Percentiles rank a stretch among this genome's conserved stretches.
Conservation (phyloP, 441 rosid species). For the Gossypium gossypioides region DNA sequence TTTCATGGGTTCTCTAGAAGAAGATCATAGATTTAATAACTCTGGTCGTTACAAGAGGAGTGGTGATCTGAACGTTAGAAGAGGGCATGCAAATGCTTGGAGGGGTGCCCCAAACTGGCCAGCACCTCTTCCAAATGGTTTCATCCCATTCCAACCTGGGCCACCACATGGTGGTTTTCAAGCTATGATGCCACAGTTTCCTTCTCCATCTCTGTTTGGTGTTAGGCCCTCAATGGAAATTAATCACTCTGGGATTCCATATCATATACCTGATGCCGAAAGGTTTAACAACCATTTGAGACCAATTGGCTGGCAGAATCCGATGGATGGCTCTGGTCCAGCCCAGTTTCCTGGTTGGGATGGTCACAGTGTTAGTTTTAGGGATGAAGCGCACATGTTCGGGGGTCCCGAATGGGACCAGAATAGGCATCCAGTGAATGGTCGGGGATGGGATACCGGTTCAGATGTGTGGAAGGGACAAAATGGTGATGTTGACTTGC, state of each 20-base stretch:
- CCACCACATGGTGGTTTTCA: conserved; percentile 80
- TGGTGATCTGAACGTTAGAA: conserved; percentile 51
- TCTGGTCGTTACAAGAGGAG: conserved; percentile 57
- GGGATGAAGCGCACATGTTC: conserved; percentile 77
- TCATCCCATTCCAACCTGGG: conserved; percentile 79
- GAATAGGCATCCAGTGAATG: conserved; percentile 49
- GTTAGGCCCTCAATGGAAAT: conserved; percentile 84
- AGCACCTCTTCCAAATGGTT: conserved; percentile 70
- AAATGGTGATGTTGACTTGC: conserved; percentile 61
- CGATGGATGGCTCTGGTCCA: conserved; percentile 71
- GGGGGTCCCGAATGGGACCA: conserved; percentile 82
- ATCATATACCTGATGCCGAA: conserved; percentile 70
- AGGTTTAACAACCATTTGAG: conserved; percentile 77
- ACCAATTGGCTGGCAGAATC: conserved; percentile 87
- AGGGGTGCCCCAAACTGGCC: conserved; percentile 86
- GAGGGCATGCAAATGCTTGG: conserved; percentile 88
- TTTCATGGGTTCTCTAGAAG: conserved; percentile 54
- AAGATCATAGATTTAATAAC: conserved; percentile 44
- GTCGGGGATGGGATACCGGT: conserved; percentile 69
- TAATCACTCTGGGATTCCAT: conserved; percentile 68
- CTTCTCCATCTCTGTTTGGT: conserved; percentile 64
- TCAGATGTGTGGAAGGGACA: conserved; percentile 72
- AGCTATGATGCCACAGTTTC: conserved; percentile 70
- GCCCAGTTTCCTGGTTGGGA: conserved; percentile 90
- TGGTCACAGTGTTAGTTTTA: conserved; percentile 58